Base-by-base conservation (phyloP, 805 yeast species). In the Candida montana region DNA sequence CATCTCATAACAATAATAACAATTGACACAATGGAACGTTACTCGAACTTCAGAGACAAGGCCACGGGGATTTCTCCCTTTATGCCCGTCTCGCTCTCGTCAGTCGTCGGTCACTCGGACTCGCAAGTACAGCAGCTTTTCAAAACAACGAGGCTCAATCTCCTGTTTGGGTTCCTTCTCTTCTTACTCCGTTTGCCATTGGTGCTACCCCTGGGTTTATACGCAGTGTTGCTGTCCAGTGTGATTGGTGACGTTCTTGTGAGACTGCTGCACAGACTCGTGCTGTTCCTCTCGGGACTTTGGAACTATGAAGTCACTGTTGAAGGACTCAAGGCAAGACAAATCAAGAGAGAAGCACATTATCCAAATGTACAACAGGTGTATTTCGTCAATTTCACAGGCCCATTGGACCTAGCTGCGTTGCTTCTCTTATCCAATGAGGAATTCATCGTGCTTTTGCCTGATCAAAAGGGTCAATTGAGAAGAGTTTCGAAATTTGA, bases 61-160 rank as follows among this genome's bases (percentile, higher is more conserved):
- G 93, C 91, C 5, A 89, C 96, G 1, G 96, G 96, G n/a, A 84
- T 89, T 28, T 81, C 95, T 0, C 96, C 96, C 3, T 88, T 87
- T 51, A 67, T 83, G 64, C 95, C 95, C 1, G 50, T 58, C 0
- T 51, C 64, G n/a, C 45, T 58, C 32, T 57, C 70, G 24, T 24
- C 35, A n/a, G 35, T 45, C 16, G 36, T 43, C 24, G 50, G 46
- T 23, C 41, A 34, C 8, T 37, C 44, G 8, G 44, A 44, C 4
- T 42, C 51, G 2, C 37, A 35, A 1, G 13, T 41, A 2, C 39
- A 28, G 3, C 23, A 23, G 3, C 19, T 43, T 34, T 16, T 48
- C 21, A 44, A 37, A 18, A 12, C 31, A 4, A 6, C 37, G 3
- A 41, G 36, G 24, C 16, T 50, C 17, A 42, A 46, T 17, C 5